Base-by-base conservation (phyloP, 2,329 filamentous ascomycete genomes). In the Beauveria pseudobassiana region DNA sequence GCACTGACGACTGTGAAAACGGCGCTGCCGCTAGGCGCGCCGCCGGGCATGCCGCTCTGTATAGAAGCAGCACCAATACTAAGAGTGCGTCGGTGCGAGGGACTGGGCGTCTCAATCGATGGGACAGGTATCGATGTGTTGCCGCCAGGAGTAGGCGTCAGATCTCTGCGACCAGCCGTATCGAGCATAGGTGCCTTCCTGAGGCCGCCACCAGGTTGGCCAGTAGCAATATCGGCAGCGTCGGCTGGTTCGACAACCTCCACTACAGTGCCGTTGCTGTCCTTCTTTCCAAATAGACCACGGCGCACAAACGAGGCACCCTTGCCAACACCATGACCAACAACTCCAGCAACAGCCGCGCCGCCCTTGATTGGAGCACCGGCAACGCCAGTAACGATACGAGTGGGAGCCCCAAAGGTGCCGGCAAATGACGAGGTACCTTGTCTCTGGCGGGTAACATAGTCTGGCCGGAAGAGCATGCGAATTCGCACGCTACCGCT, bases 351-450 rank as follows among this genome's bases (percentile, higher is more conserved):
- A 43, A 91, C 93, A 43, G 89, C 88, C 62, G 87, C 89, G 34
- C 90, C 90, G 42, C 92, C 93, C 77, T 98, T 98, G 75, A 99
- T 88, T n/a, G 95, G 96, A 20, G 88, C 95, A 43, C 93, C 93
- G 30, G 85, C 87, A 58, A 89, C 86, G 65, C 86, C 86, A 14
- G 87, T 89, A 63, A 98, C 90, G 63, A 99, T 92, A 75, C 93
- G 93, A 53, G 90, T 90, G 30, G 95, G 91, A 1, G 87, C 83
- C 12, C 87, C 88, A 72, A 98, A 97, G 1, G 92, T 96, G 38
- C 93, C 93, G 0, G 88, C 88, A 78, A 99, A 96, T 1, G 93
- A 97, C 0, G 92, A 92, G 0, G 92, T 95, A 57, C 95, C 95
- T 74, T 97, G 91, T 54, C 92, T 85, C 14, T 89, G 84, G 61